phyloP scores from a whole-genome alignment of 106 monocot genomes.

The Xerophyta viscosa region DNA sequence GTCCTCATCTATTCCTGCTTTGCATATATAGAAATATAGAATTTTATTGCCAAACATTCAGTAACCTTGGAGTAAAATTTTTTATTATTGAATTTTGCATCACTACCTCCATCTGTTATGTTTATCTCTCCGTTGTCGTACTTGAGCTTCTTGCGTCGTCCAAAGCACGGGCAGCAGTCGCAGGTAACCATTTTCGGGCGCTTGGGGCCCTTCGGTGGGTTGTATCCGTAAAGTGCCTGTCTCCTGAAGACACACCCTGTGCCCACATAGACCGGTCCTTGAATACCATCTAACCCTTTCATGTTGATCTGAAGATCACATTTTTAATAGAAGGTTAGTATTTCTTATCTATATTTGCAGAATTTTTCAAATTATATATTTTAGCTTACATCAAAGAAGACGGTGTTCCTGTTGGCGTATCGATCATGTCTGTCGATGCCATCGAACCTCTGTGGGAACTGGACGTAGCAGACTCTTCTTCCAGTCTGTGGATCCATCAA shows the following conservation, averaged over 20 bases:
- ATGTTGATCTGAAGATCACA: slow-evolving; percentile 69
- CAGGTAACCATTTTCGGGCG: slow-evolving; percentile 93
- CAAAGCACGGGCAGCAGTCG: slow-evolving; percentile 92
- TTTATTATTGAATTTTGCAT: not conserved
- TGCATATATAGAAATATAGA: not conserved
- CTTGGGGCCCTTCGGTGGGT: slow-evolving; percentile 81
- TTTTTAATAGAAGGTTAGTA: not conserved
- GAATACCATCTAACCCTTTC: slow-evolving; percentile 96
- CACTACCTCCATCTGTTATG: slow-evolving; percentile 24
- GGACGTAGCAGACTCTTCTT: slow-evolving; percentile 78
- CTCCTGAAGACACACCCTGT: slow-evolving; percentile 91
- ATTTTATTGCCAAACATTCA: not conserved
- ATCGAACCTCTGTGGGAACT: slow-evolving; percentile 96
- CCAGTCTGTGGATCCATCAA: slow-evolving; percentile 93
- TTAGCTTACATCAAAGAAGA: slow-evolving; percentile 82
- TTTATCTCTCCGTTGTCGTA: slow-evolving; percentile 16
- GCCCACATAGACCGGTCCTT: slow-evolving; percentile 94
- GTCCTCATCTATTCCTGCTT: slow-evolving; percentile 57
- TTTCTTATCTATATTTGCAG: too few species aligned
- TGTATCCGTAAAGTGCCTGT: slow-evolving; percentile 86
- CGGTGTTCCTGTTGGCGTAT: slow-evolving; percentile 94
- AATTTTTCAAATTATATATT: not conserved
- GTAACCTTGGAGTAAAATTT: not conserved
- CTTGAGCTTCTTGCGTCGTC: slow-evolving; percentile 64
- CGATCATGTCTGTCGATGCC: slow-evolving; percentile 81